Evolutionary conservation across 1,284 basidiomycete species (phyloP).

Genomic region (Fomitiporia mediterranea): DNA sequence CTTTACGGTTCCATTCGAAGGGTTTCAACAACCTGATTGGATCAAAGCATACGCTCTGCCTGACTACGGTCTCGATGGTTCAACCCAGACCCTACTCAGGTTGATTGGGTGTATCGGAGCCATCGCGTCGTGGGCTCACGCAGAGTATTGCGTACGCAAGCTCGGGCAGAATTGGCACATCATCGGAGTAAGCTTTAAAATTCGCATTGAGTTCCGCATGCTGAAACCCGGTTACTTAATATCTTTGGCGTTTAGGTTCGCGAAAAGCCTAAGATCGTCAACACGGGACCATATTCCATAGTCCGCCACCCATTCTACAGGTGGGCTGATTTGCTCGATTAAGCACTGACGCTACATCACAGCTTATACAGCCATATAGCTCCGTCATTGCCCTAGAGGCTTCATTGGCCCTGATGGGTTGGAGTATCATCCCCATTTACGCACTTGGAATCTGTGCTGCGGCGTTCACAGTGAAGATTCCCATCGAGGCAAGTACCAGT

Average conservation of each 20-base stretch:
- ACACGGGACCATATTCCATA: constrained; percentile 30
- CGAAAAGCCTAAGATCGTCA: constrained; percentile 29
- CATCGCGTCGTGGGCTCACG: constrained; percentile 23
- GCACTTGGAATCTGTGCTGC: constrained; percentile 25
- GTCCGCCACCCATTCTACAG: constrained; percentile 34
- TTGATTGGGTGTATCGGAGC: constrained; percentile 27
- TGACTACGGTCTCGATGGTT: constrained; percentile 20
- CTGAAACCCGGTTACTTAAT: constrained; percentile 1
- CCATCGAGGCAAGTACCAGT: constrained; percentile 29
- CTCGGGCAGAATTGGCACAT: constrained; percentile 29
- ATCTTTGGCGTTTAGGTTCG: constrained; percentile 23
- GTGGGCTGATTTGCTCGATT: constrained; percentile 20
- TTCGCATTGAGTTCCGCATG: constrained; percentile 12
- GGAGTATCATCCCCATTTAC: constrained; percentile 34
- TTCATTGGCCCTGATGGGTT: constrained; percentile 31
- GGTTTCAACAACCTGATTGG: constrained; percentile 32
- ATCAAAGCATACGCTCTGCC: constrained; percentile 28
- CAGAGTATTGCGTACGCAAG: constrained; percentile 18
- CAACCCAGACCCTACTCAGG: constrained; percentile 25
- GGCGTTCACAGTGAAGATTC: constrained; percentile 31
- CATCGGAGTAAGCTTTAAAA: constrained; percentile 28
- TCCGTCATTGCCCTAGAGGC: constrained; percentile 28
- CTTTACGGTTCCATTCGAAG: constrained; percentile 26
- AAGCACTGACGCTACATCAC: not conserved
- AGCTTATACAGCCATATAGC: constrained; percentile 21